These are phyloP conservation scores for Phytopythium oedochilum DNA, from an alignment of 352 stramenopile species.

Conservation along the genomic window DNA sequence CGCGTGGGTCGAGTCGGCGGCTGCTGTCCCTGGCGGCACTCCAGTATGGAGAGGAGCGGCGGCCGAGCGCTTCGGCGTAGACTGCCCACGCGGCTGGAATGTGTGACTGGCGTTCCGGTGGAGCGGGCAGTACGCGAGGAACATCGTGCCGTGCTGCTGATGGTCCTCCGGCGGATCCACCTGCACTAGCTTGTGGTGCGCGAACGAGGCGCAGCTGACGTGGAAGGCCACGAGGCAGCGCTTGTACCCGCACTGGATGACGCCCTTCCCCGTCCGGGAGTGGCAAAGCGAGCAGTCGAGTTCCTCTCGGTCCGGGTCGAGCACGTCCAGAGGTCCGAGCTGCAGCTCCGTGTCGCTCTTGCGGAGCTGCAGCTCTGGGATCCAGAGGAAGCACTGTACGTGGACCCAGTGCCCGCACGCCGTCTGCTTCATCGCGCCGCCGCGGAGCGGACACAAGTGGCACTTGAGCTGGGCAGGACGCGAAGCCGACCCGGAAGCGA, in stretches of 20 bases:
- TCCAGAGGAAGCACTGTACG: conserved; percentile 85
- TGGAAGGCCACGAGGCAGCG: conserved; percentile 74
- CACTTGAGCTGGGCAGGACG: conserved; percentile 19
- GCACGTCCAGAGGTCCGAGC: conserved; percentile 36
- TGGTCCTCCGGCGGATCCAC: conserved; percentile 28
- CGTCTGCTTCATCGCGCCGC: conserved; percentile 56
- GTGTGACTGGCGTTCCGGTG: conserved; percentile 35
- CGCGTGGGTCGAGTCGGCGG: background rate
- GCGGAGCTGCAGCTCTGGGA: conserved; percentile 61
- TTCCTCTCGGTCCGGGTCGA: conserved; percentile 59
- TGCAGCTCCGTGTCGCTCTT: conserved; percentile 24
- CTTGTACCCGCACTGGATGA: conserved; percentile 79
- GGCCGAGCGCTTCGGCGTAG: background rate
- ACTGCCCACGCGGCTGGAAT: background rate
- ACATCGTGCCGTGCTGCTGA: conserved; percentile 40
- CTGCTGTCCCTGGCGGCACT: background rate
- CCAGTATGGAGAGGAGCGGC: background rate
- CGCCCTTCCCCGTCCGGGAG: conserved; percentile 43
- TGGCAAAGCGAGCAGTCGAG: conserved; percentile 71
- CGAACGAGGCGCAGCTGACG: conserved; percentile 65
- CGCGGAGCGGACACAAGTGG: conserved; percentile 63
- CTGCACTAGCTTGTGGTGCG: conserved; percentile 58
- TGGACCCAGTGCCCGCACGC: conserved; percentile 72
- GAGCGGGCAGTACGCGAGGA: conserved; percentile 63
- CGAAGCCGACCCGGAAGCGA: background rate